Percentiles rank a stretch among this genome's conserved stretches.
These are phyloP conservation scores for Oryza meyeriana DNA, from an alignment of 176 grass and related monocot species.

Conservation along the genomic window DNA sequence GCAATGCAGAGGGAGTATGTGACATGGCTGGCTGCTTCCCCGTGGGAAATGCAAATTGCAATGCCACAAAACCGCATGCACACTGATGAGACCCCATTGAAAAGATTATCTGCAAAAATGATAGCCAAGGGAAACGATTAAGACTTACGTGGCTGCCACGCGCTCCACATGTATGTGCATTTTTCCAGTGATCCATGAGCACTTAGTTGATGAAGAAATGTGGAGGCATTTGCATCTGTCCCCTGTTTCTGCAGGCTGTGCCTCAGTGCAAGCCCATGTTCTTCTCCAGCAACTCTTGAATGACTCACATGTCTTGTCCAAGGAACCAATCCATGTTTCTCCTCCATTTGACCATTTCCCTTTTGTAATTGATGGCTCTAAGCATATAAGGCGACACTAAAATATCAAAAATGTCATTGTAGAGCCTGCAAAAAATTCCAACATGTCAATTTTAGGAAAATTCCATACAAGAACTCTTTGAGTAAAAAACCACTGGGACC, in stretches of 20 bases:
- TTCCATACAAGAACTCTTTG: background rate
- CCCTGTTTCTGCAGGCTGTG: slow-evolving; percentile 8
- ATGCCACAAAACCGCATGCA: background rate
- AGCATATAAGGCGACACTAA: background rate
- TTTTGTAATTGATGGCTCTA: background rate
- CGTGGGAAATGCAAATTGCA: background rate
- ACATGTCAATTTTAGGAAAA: background rate
- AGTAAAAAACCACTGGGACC: background rate
- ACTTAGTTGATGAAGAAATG: background rate
- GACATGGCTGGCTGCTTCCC: slow-evolving; percentile 11
- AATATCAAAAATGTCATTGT: background rate
- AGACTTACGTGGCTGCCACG: background rate
- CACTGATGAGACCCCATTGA: background rate
- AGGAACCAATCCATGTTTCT: background rate
- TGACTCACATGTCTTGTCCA: slow-evolving; percentile 31
- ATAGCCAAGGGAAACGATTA: too few species aligned
- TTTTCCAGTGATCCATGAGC: background rate
- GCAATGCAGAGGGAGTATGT: background rate
- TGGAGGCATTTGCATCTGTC: slow-evolving; percentile 18
- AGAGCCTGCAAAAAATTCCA: background rate
- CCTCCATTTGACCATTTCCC: background rate
- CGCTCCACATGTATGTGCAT: slow-evolving; percentile 1
- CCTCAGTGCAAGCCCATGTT: slow-evolving; percentile 27
- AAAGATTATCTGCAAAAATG: slow-evolving; percentile 14
- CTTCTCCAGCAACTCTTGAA: slow-evolving; percentile 8